These are phyloP conservation scores for Raphanus sativus DNA, from an alignment of 345 rosid genomes.

Conservation along the genomic window DNA sequence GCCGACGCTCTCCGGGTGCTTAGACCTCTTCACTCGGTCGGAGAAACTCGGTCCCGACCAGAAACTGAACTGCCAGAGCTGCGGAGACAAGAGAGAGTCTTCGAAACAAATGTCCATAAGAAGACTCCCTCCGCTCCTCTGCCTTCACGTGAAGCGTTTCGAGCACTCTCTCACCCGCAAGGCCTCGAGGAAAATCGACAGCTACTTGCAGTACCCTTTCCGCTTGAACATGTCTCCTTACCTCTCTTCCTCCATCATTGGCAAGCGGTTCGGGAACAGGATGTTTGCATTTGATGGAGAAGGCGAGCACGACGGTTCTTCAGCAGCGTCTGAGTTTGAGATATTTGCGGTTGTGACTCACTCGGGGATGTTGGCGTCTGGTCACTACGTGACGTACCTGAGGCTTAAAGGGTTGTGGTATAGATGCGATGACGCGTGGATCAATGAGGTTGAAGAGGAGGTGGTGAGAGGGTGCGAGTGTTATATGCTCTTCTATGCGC, in stretches of 20 bases:
- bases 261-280: constrained; percentile 75
- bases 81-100: constrained; percentile 75
- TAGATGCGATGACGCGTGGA: constrained; percentile 93
- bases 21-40: constrained; percentile 74
- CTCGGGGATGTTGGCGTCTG: constrained; percentile 80
- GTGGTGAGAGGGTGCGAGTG: constrained; percentile 84
- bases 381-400: constrained; percentile 82
- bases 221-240: constrained; percentile 75
- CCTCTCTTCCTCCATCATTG: constrained; percentile 71
- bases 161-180: constrained; percentile 68
- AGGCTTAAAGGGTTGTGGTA: constrained; percentile 78
- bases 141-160: constrained; percentile 88
- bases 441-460: constrained; percentile 80
- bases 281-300: constrained; percentile 59
- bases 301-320: constrained; percentile 45
- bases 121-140: constrained; percentile 78
- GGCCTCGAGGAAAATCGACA: constrained; percentile 71
- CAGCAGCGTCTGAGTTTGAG: constrained; percentile 61
- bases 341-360: constrained; percentile 85
- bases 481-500: constrained; percentile 87
- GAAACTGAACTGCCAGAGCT: constrained; percentile 79
- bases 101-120: constrained; percentile 85
- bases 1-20: constrained; percentile 75
- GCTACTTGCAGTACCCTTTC: constrained; percentile 83
- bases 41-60: constrained; percentile 90